Evolutionary conservation across 805 yeast species (phyloP), one percentile per base, ranked within the genome.

Genomic region (Metschnikowia sp.): DNA sequence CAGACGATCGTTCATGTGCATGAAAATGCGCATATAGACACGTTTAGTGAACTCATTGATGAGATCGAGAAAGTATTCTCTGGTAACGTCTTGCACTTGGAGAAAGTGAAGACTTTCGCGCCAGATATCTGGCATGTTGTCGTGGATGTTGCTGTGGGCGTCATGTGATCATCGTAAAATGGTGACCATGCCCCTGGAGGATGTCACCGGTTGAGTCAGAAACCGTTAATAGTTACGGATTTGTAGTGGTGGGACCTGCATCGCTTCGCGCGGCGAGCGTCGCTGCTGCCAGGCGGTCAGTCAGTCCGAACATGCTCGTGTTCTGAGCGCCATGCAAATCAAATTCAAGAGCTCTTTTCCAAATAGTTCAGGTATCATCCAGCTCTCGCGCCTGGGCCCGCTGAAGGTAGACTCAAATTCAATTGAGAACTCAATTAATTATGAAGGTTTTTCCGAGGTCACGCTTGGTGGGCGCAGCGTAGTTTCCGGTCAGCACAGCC

Each of bases 101-200:
- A 86, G 52, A 77, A 70, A 54, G 86, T 89, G 46, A 89, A 88
- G 66, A 86, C 92, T 0, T 88, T 83, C 72, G 95, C 96, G 0
- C 96, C 96, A 0, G 92, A 85, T 41, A 82, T 89, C 2, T 84
- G 87, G 84, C 96, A 88, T 55, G 68, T 86, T 2, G 86, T 87
- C 5, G 51, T 64, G 13, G 75, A 70, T 42, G 47, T 56, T 13
- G 31, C 11, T 32, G 40, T 38, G 29, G n/a, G n/a, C 12, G 13
- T 12, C 15, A 38, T 11, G 29, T 11, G 12, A 38, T 37, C 13
- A 37, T 8, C 40, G 26, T 22, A 22, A 22, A 22, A 22, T 4
- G 26, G 26, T 22, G 7, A 4, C 2, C 26, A 22, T 22, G 26
- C 26, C 7, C 5, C 26, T 22, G 5, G 26, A 22, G 26, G 26